Evolutionary conservation across 225 moss, liverwort and hornwort genomes (phyloP).

Genomic region (Bryoerythrophyllum caledonicum): DNA sequence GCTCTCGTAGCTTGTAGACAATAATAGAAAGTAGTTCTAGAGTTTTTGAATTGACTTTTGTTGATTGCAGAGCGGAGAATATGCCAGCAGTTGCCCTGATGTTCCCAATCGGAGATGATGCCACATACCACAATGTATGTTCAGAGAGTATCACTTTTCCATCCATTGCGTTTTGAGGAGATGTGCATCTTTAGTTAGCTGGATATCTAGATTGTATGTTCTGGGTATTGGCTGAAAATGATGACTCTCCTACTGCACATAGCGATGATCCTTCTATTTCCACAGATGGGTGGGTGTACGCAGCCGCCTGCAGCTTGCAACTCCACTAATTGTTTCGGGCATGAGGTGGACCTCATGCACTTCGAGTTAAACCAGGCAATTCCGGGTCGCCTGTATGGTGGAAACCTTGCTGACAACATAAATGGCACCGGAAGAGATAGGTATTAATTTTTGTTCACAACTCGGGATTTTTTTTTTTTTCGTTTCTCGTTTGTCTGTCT

Average conservation of each 20-base stretch:
- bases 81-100: constrained; percentile 87
- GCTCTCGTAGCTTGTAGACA: constrained; percentile 14
- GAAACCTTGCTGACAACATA: constrained; percentile 74
- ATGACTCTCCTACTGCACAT: constrained; percentile 10
- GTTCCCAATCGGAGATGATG: constrained; percentile 97
- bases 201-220: not conserved
- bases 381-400: constrained; percentile 94
- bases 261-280: constrained; percentile 14
- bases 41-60: not conserved
- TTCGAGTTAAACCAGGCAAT: constrained; percentile 76
- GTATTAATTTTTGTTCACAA: constrained; percentile 29
- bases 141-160: not conserved
- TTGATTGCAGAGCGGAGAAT: constrained; percentile 54
- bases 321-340: constrained; percentile 65
- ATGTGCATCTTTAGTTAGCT: constrained; percentile 3
- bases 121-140: constrained; percentile 86
- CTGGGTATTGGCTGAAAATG: constrained; percentile 9
- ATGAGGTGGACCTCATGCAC: constrained; percentile 92
- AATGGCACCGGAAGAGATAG: constrained; percentile 92
- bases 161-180: constrained; percentile 4
- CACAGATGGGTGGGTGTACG: constrained; percentile 94
- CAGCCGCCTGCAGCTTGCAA: constrained; percentile 52
- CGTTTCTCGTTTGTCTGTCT: not conserved
- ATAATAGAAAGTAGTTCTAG: not conserved
- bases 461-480: not conserved